Conservation (phyloP, 176 grass and related monocot genomes). For the Raddia distichophylla region DNA sequence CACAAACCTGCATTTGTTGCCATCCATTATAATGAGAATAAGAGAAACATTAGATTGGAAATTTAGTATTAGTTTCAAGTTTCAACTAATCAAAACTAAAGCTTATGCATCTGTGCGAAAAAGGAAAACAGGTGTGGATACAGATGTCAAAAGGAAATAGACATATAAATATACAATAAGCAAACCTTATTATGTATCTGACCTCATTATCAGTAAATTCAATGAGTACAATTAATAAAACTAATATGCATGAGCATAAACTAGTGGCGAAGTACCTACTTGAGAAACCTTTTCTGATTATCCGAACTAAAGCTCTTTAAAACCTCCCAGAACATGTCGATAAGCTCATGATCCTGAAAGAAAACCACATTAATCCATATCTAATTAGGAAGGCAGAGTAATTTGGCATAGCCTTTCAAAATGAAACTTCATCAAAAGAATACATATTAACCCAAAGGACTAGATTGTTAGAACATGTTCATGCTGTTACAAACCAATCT, state of each 20-base stretch:
- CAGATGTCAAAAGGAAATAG: slow-evolving; percentile 11
- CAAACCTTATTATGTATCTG: not conserved
- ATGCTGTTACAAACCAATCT: not conserved
- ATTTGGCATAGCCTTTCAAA: not conserved
- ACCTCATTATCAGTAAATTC: not conserved
- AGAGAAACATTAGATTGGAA: slow-evolving; percentile 9
- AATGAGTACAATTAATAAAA: not conserved
- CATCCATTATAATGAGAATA: slow-evolving; percentile 4
- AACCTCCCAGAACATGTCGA: slow-evolving; percentile 95
- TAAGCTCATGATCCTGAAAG: slow-evolving; percentile 86
- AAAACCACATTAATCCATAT: slow-evolving; percentile 26
- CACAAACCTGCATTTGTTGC: slow-evolving; percentile 72
- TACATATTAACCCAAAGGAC: not conserved
- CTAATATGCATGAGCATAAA: not conserved
- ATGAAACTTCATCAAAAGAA: not conserved
- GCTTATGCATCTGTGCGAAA: slow-evolving; percentile 8
- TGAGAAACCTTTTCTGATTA: slow-evolving; percentile 94
- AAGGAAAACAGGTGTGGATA: slow-evolving; percentile 1
- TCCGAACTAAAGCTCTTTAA: slow-evolving; percentile 81
- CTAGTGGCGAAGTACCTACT: slow-evolving; percentile 52
- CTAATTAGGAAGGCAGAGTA: not conserved
- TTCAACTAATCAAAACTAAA: not conserved
- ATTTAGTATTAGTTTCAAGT: not conserved
- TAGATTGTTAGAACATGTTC: no score
- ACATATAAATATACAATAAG: slow-evolving; percentile 4